Conservation (phyloP, 371 early-diverging fungal genomes). For the Mortierella sp. region DNA sequence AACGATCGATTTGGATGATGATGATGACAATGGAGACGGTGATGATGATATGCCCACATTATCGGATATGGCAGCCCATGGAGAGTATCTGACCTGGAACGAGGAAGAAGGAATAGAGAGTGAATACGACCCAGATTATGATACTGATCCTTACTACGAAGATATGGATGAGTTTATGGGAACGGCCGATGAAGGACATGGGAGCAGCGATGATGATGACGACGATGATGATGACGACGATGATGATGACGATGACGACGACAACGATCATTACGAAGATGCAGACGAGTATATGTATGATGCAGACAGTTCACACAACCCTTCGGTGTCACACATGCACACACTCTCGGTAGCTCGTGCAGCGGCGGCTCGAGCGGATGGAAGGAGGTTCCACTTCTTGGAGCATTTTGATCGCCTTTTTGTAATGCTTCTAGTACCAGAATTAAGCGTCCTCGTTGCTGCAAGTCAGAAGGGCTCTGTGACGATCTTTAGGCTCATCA, state of each 20-base stretch:
- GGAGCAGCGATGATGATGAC: constrained; percentile 3
- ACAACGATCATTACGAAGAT: neutral
- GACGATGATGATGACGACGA: constrained; percentile 14
- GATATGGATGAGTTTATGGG: constrained; percentile 23
- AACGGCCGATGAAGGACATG: constrained; percentile 14
- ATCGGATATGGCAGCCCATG: neutral
- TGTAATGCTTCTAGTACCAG: constrained; percentile 42
- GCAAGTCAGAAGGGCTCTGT: constrained; percentile 53
- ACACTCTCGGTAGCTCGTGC: constrained; percentile 43
- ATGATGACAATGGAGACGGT: constrained; percentile 6
- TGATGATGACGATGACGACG: constrained; percentile 1
- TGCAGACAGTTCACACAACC: neutral
- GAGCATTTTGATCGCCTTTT: constrained; percentile 51
- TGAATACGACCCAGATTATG: constrained; percentile 19
- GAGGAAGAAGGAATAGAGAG: constrained; percentile 10
- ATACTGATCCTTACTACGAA: constrained; percentile 24
- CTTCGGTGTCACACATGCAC: constrained; percentile 15
- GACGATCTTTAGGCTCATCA: constrained; percentile 35
- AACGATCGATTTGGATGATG: neutral
- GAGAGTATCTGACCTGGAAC: constrained; percentile 1
- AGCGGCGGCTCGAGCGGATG: constrained; percentile 40
- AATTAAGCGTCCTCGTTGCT: constrained; percentile 38
- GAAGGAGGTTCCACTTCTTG: constrained; percentile 26
- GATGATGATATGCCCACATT: neutral
- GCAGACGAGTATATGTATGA: neutral